Evolutionary conservation across 108 stramenopile species (phyloP), one percentile per base, ranked within the genome.

Genomic region (Conticribra weissflogii): DNA sequence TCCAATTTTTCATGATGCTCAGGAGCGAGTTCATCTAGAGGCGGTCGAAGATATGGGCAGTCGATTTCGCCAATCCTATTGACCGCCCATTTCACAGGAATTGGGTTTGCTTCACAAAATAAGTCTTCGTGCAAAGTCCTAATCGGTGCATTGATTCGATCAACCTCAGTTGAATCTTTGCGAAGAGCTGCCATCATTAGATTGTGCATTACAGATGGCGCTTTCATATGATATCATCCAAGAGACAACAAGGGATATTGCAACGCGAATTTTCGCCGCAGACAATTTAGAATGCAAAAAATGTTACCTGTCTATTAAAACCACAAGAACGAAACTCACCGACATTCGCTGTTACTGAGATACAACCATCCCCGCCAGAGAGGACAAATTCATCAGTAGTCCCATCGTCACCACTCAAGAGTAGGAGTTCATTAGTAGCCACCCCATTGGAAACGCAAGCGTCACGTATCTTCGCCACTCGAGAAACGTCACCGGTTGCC

Each of bases 391-490:
- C 82, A 66, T 63, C 79, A 27, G 85, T 83, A 27, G 84, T 73
- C 12, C 52, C 85, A 58, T 90, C 89, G 45, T 90, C 89, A 32
- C 89, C 89, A 44, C 84, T 85, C 59, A 83, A 85, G n/a, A 90
- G 81, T 23, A 90, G 62, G 53, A 90, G 81, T 44, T 74, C 70
- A 32, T 76, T 66, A 7, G 51, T 54, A 19, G 57, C 3, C 14
- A 68, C 33, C 51, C 77, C 69, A 54, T 80, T 76, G 3, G 25
- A 49, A n/a, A 58, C 59, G 53, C 78, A 77, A 19, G 76, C 63
- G 18, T 63, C 63, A 33, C 63, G 69, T 22, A 90, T 69, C 50
- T 71, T 64, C n/a, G 33, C 56, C 28, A 88, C 85, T 49, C 89
- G 78, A 30, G 78, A 64, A 36, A 88, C 53, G 55, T 90, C 89